phyloP scores from a whole-genome alignment of 192 early-diverging fungal species.

The Lunasporangiospora selenospora region DNA sequence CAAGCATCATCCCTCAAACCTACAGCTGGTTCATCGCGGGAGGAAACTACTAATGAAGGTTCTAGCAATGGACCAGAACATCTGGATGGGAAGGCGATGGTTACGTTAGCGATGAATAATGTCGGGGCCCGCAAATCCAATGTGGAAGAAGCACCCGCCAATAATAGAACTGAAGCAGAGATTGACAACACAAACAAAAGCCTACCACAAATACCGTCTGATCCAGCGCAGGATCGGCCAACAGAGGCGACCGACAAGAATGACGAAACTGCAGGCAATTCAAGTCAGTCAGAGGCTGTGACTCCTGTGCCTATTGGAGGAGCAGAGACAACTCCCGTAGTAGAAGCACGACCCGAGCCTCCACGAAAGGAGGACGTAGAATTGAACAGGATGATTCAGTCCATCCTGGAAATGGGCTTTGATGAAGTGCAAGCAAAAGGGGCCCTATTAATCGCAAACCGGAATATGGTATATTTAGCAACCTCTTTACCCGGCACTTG shows the following conservation, averaged over 20 bases:
- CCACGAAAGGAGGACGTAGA: constrained; percentile 31
- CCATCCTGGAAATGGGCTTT: constrained; percentile 78
- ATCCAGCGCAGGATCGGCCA: neutral
- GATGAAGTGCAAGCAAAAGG: constrained; percentile 61
- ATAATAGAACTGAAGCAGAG: neutral
- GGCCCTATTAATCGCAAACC: constrained; percentile 60
- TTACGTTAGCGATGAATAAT: constrained; percentile 50
- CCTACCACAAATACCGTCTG: constrained; percentile 2
- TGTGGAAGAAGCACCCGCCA: constrained; percentile 2
- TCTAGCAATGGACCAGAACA: neutral
- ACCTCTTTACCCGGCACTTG: neutral
- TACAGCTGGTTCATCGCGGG: no score
- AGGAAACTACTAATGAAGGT: no score
- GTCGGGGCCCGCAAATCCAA: constrained; percentile 34
- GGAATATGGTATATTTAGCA: constrained; percentile 54
- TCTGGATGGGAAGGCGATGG: constrained; percentile 61
- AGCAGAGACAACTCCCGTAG: neutral
- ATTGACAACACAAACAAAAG: no score
- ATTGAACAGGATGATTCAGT: constrained; percentile 45
- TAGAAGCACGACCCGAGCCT: constrained; percentile 3
- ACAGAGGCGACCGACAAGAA: neutral
- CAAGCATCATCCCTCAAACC: no score
- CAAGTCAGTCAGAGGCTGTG: neutral
- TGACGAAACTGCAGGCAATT: neutral
- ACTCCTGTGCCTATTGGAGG: neutral